phyloP scores from a whole-genome alignment of 768 basidiomycete species.

The Leccinum arenicola region DNA sequence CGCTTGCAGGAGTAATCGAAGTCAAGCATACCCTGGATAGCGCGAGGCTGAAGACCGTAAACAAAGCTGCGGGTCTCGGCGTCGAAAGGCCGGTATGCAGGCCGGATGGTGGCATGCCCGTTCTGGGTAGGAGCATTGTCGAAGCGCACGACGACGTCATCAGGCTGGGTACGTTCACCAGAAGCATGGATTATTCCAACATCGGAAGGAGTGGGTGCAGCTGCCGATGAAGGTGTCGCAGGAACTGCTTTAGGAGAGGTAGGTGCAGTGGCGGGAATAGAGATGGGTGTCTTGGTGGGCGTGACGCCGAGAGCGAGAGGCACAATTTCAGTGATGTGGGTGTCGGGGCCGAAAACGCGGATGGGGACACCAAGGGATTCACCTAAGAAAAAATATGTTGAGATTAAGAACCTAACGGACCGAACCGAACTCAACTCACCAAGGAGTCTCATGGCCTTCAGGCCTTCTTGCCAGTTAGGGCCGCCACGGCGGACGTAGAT shows the following conservation, averaged over 20 bases:
- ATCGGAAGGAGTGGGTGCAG: slow-evolving; percentile 39
- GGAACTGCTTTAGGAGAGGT: slow-evolving; percentile 34
- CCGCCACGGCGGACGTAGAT: slow-evolving; percentile 98
- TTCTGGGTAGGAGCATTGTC: slow-evolving; percentile 38
- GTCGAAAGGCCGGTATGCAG: slow-evolving; percentile 90
- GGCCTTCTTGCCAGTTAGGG: slow-evolving; percentile 98
- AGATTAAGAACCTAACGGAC: neutral
- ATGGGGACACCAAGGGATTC: slow-evolving; percentile 98
- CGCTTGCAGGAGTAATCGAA: slow-evolving; percentile 99
- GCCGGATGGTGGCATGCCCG: slow-evolving; percentile 47
- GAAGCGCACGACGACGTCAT: slow-evolving; percentile 92
- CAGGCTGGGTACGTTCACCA: slow-evolving; percentile 77
- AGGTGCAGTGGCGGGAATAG: slow-evolving; percentile 48
- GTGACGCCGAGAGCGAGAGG: slow-evolving; percentile 91
- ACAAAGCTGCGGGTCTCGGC: slow-evolving; percentile 93
- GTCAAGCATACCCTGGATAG: slow-evolving; percentile 98
- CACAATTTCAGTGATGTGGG: slow-evolving; percentile 97
- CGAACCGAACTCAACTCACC: slow-evolving; percentile 35
- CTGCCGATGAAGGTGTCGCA: slow-evolving; percentile 31
- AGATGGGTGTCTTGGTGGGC: slow-evolving; percentile 32
- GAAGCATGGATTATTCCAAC: slow-evolving; percentile 75
- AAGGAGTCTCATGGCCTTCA: slow-evolving; percentile 97
- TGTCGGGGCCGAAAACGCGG: slow-evolving; percentile 95
- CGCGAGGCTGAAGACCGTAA: slow-evolving; percentile 97
- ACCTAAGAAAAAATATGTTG: slow-evolving; percentile 26